Evolutionary conservation across 306 rosid genomes (phyloP).

Genomic region (Quercus robur): DNA sequence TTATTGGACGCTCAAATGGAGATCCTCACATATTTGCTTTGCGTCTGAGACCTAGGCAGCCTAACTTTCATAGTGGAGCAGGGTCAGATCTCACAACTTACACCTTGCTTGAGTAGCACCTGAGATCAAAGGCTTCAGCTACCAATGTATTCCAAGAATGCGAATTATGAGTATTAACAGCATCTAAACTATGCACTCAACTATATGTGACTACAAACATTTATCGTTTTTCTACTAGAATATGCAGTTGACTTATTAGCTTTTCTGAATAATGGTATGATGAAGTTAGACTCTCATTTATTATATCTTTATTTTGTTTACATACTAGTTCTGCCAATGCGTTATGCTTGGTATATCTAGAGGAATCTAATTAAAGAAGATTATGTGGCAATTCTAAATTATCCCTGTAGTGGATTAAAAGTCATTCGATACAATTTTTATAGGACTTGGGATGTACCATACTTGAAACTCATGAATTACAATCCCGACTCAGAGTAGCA

Average conservation of each 20-base stretch:
- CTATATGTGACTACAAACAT: not conserved
- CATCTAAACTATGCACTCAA: not conserved
- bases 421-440: no score
- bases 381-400: no score
- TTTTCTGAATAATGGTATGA: not conserved
- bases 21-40: constrained; percentile 64
- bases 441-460: no score
- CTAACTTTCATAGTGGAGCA: constrained; percentile 33
- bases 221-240: not conserved
- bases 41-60: constrained; percentile 48
- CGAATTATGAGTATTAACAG: not conserved
- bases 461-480: no score
- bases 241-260: not conserved
- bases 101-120: constrained; percentile 52
- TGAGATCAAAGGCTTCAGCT: not conserved
- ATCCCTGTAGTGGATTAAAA: no score
- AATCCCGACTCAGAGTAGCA: no score
- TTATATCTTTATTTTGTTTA: not conserved
- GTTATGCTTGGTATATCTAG: not conserved
- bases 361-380: not conserved
- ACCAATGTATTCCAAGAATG: not conserved
- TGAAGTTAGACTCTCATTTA: not conserved
- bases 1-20: constrained; percentile 52
- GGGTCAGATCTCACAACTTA: constrained; percentile 61
- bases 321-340: not conserved